Percentiles rank a stretch among this genome's conserved stretches.
Evolutionary conservation across 73 alveolate species (phyloP).

Genomic region (Symbiodinium pilosum): DNA sequence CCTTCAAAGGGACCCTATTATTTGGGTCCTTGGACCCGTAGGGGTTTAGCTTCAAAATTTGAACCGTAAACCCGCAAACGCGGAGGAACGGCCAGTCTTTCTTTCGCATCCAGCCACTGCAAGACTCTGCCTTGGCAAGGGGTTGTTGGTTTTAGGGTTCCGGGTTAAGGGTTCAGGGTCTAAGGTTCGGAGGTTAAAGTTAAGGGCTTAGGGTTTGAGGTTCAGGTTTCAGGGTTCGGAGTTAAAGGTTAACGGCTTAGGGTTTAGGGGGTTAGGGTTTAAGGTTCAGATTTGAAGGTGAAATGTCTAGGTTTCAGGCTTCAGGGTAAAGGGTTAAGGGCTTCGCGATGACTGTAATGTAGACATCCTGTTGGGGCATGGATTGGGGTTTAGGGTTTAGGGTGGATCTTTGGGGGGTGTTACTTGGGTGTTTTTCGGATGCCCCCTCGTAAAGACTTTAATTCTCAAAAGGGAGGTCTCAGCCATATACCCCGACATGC

Average conservation of each 20-base stretch:
- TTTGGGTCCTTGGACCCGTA: too few relatives aligned
- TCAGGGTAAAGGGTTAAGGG: neutral
- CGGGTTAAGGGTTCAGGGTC: neutral
- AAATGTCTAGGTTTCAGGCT: neutral
- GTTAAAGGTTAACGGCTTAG: neutral
- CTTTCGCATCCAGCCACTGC: slow-evolving; percentile 9
- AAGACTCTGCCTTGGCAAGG: neutral
- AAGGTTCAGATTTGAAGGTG: neutral
- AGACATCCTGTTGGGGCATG: neutral
- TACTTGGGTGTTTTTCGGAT: too few relatives aligned
- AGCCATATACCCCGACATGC: too few relatives aligned
- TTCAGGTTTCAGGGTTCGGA: too few relatives aligned
- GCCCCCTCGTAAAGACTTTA: too few relatives aligned
- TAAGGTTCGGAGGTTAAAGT: too few relatives aligned
- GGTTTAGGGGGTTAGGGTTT: neutral
- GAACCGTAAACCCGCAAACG: neutral
- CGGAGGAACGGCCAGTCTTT: neutral
- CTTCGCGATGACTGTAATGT: neutral
- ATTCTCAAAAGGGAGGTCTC: too few relatives aligned
- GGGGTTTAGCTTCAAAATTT: too few relatives aligned
- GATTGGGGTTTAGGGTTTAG: neutral
- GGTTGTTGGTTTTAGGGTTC: neutral
- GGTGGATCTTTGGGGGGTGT: too few relatives aligned
- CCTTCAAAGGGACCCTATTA: too few relatives aligned
- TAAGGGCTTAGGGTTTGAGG: too few relatives aligned